Conservation (phyloP, 2,329 filamentous ascomycete genomes). For the Lasiodiplodia citricola region DNA sequence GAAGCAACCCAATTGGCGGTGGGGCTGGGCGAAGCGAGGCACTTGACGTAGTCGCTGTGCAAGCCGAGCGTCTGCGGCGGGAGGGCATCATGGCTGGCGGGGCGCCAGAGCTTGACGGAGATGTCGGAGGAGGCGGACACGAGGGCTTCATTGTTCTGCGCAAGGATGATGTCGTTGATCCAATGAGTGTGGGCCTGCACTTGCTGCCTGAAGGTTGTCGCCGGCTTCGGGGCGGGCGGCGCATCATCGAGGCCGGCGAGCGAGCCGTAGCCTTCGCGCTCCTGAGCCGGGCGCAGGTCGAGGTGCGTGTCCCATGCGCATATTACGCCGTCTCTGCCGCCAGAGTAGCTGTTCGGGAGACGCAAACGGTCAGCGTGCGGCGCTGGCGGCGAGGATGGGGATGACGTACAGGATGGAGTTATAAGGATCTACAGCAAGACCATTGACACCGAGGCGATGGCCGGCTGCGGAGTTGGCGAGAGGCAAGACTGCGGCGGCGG, state of each 20-base stretch:
- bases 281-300: conserved; percentile 57
- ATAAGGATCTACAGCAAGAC: conserved; percentile 82
- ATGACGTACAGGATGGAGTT: conserved; percentile 80
- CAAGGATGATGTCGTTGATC: conserved; percentile 90
- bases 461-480: conserved; percentile 77
- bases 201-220: conserved; percentile 64
- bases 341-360: conserved; percentile 76
- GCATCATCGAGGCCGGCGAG: conserved; percentile 40
- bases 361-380: conserved; percentile 9
- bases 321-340: conserved; percentile 91
- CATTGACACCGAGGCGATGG: conserved; percentile 93
- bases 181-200: conserved; percentile 89
- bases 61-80: conserved; percentile 83
- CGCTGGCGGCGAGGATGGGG: conserved; percentile 15
- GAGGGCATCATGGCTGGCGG: conserved; percentile 65
- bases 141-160: conserved; percentile 76
- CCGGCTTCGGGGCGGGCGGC: conserved; percentile 39
- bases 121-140: conserved; percentile 94
- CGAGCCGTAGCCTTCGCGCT: conserved; percentile 42
- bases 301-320: conserved; percentile 93
- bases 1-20: conserved; percentile 87
- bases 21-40: conserved; percentile 76
- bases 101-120: conserved; percentile 91
- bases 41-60: conserved; percentile 96
- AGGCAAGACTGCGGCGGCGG: conserved; percentile 64